Base-by-base conservation (phyloP, 2,329 filamentous ascomycete species). In the Epichloe glyceriae region DNA sequence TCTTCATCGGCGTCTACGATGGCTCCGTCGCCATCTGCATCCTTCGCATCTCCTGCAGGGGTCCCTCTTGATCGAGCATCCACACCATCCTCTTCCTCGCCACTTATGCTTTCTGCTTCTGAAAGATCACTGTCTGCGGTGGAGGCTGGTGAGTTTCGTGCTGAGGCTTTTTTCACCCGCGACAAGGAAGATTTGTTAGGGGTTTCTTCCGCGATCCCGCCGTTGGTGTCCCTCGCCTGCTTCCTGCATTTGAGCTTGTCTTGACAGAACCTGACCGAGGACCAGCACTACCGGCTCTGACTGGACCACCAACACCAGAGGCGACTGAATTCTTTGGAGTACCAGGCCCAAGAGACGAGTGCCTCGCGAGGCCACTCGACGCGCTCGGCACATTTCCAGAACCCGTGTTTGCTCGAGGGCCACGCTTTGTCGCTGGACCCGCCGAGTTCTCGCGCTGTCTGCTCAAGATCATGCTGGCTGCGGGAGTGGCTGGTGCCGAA, bases 41-140 rank as follows among this genome's bases (percentile, higher is more conserved):
- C 62, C 55, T 68, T 68, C 47, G 62, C 61, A 49, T 72, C 69
- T 7, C 56, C 55, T 3, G 55, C 55, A 4, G 64, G 61, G 8
- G 62, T 64, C n/a, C 59, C 60, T 50, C 65, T 61, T 30, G 64
- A 62, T 51, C 61, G 61, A 51, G 60, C 55, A 39, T 64, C 63
- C n/a, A 49, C 56, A 15, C 55, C 63, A 46, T 78, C 71, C 49
- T 75, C 72, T 45, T 80, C 73, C 47, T 76, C 70, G 47, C 71
- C 72, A 58, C 77, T 75, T 49, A 70, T 68, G 46, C 78, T 76
- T 43, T 79, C 79, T 7, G 79, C 79, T 49, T 83, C 80, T 0
- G 80, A 83, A 40, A 83, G 70, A 59, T 84, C 80, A 58, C 79
- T 82, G 53, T 84, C 80, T 47, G 74, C 79, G 5, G 76, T 78